Evolutionary conservation across 352 stramenopile species (phyloP).

Genomic region (Globisporangium camurandrum): DNA sequence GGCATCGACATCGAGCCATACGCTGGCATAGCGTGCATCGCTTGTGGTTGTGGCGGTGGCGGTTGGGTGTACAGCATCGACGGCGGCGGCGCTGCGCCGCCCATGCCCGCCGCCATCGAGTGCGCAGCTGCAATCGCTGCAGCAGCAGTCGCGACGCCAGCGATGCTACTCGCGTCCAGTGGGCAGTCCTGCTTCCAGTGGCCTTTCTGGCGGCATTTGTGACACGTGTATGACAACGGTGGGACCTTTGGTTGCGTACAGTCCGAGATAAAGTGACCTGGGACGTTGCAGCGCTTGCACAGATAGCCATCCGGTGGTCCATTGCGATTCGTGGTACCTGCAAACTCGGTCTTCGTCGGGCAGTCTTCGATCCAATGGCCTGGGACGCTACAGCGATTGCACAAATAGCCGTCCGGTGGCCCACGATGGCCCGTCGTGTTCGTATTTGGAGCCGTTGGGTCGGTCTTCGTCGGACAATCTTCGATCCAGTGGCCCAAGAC

Average conservation of each 20-base stretch:
- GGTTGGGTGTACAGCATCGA: constrained; percentile 1
- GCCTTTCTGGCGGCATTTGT: constrained; percentile 84
- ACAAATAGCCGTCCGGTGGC: constrained; percentile 84
- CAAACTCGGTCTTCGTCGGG: no score
- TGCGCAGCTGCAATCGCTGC: constrained; percentile 21
- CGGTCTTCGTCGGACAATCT: constrained; percentile 80
- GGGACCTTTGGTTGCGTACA: constrained; percentile 81
- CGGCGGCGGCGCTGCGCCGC: constrained; percentile 4
- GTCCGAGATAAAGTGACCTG: constrained; percentile 83
- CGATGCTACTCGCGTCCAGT: constrained; percentile 54
- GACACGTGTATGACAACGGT: constrained; percentile 72
- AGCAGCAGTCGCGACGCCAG: constrained; percentile 32
- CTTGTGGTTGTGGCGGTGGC: no score
- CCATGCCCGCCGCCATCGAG: background rate
- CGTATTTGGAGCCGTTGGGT: constrained; percentile 29
- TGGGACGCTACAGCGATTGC: constrained; percentile 81
- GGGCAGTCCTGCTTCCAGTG: constrained; percentile 87
- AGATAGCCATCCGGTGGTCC: constrained; percentile 72
- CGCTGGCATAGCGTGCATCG: background rate
- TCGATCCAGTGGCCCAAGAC: no score
- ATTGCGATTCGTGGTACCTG: no score
- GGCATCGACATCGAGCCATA: constrained; percentile 14
- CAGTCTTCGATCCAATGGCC: constrained; percentile 87
- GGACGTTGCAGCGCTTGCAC: constrained; percentile 82
- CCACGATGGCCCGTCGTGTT: no score